A percentile compares a stretch with the other conserved stretches of the same genome.
These are phyloP conservation scores for Backusella circina DNA, from an alignment of 192 early-diverging fungal genomes.

Conservation along the genomic window DNA sequence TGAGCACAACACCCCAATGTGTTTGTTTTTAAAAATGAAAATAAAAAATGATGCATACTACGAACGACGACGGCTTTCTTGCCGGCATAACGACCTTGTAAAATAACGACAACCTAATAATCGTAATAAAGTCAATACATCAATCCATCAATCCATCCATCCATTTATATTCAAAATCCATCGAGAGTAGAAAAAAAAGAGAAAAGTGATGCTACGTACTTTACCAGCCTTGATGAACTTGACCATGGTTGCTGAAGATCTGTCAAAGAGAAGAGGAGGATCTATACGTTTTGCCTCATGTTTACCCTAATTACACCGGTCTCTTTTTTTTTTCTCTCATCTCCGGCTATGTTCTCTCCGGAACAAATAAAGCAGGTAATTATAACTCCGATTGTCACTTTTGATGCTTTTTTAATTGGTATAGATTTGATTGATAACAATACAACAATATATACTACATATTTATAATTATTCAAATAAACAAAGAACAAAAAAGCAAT, in stretches of 20 bases:
- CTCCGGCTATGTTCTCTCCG: not conserved
- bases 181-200: conserved; percentile 23
- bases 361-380: not conserved
- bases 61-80: conserved; percentile 99
- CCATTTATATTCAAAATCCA: not conserved
- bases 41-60: conserved; percentile 44
- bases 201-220: conserved; percentile 42
- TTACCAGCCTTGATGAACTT: conserved; percentile 61
- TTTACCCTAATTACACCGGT: not conserved
- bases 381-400: not conserved
- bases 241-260: conserved; percentile 37
- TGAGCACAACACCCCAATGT: not conserved
- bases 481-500: no score
- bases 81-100: conserved; percentile 98
- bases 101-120: conserved; percentile 91
- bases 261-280: conserved; percentile 16
- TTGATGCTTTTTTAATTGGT: not conserved
- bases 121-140: not conserved
- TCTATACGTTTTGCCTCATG: not conserved
- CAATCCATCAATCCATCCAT: not conserved
- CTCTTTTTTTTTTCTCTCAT: not conserved
- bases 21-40: conserved; percentile 4
- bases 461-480: no score
- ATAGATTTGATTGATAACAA: no score
- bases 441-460: no score